Percentiles rank a stretch among this genome's conserved stretches.
Conservation (phyloP, 768 basidiomycete genomes). For the Lactifluus subvellereus region DNA sequence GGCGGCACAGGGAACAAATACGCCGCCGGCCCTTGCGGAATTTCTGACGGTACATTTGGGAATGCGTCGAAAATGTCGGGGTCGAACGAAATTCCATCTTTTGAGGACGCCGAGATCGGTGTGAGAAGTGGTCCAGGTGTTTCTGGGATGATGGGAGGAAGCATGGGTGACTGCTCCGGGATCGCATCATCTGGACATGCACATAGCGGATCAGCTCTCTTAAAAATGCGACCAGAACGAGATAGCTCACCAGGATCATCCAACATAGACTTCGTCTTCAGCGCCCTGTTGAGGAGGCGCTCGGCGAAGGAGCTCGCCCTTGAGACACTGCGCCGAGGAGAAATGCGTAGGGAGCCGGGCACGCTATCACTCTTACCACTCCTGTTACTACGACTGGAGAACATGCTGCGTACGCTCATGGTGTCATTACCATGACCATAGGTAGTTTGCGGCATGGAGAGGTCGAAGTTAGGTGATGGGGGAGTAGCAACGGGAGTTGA, state of each 20-base stretch:
- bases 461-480: slow-evolving; percentile 36
- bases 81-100: slow-evolving; percentile 46
- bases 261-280: slow-evolving; percentile 21
- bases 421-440: slow-evolving; percentile 24
- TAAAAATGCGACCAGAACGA: not conserved
- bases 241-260: slow-evolving; percentile 18
- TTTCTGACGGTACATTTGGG: slow-evolving; percentile 57
- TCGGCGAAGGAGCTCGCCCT: slow-evolving; percentile 25
- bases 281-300: slow-evolving; percentile 21
- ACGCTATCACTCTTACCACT: slow-evolving; percentile 18
- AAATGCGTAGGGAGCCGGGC: slow-evolving; percentile 17
- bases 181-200: slow-evolving; percentile 15
- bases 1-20: slow-evolving; percentile 15
- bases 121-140: slow-evolving; percentile 37
- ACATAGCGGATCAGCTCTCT: not conserved
- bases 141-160: slow-evolving; percentile 27
- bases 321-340: slow-evolving; percentile 22
- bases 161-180: slow-evolving; percentile 13
- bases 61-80: slow-evolving; percentile 63
- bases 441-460: slow-evolving; percentile 23
- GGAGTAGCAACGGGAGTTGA: slow-evolving; percentile 57
- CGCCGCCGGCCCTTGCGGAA: slow-evolving; percentile 24
- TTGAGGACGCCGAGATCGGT: slow-evolving; percentile 32
- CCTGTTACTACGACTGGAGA: slow-evolving; percentile 20
- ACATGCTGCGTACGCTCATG: slow-evolving; percentile 25